Conservation (phyloP, 495 filamentous ascomycete species). For the Daldinia vernicosa region DNA sequence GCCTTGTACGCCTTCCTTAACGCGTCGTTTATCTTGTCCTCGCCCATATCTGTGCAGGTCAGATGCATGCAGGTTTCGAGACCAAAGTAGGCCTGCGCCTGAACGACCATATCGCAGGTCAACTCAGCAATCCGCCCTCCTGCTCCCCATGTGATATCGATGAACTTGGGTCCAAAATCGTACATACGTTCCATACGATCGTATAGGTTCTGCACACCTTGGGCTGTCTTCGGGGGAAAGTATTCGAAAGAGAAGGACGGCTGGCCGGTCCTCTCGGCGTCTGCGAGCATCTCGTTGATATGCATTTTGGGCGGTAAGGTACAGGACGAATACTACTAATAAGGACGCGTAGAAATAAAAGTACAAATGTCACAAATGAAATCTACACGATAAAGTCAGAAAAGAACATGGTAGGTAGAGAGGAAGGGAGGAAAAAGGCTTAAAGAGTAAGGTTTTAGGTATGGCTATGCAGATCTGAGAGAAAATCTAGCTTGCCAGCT, state of each 20-base stretch:
- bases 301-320: conserved; percentile 63
- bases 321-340: not conserved
- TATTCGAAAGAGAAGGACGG: conserved; percentile 99
- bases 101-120: conserved; percentile 97
- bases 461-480: conserved; percentile 2
- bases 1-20: conserved; percentile 89
- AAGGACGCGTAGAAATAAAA: not conserved
- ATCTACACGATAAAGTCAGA: conserved; percentile 19
- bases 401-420: not conserved
- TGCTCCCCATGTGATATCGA: conserved; percentile 99
- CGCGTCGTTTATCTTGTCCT: conserved; percentile 87
- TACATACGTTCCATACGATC: conserved; percentile 99
- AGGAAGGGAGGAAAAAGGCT: not conserved
- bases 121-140: conserved; percentile 89
- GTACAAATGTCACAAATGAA: conserved; percentile 20
- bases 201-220: conserved; percentile 99
- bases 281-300: conserved; percentile 90
- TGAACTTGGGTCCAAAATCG: conserved; percentile 87
- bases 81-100: conserved; percentile 95
- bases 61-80: conserved; percentile 99
- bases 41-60: conserved; percentile 98
- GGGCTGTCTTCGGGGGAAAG: conserved; percentile 99
- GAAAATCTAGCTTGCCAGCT: conserved; percentile 12
- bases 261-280: conserved; percentile 75
- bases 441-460: not conserved